Base-by-base conservation (phyloP, 1,284 basidiomycete species). In the Cutaneotrichosporon mucoides region DNA sequence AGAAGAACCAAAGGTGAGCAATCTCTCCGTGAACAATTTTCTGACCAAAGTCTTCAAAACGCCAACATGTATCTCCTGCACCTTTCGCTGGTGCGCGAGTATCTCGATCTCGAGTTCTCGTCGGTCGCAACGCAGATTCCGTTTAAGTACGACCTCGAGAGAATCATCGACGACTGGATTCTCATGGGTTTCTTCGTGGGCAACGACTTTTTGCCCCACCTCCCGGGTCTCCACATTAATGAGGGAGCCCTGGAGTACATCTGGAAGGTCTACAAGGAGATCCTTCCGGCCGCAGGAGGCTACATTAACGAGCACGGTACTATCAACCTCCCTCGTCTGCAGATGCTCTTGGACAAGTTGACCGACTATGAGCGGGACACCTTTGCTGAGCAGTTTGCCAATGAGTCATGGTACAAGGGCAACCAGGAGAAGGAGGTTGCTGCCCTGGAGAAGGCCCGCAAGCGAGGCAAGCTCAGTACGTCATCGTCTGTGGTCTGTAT, bases 131-230 rank as follows among this genome's bases (percentile, higher is more conserved):
- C 80, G 0, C 68, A 80, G 47, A 77, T 89, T 13, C 81, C 84
- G 1, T 91, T 92, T 79, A 75, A 79, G 34, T 92, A 91, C 78
- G 89, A 83, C 69, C 84, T 98, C 59, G 95, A 99, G 76, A 85
- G 89, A 38, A 84, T 99, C 76, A 96, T 99, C 73, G 95, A 99
- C 78, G 95, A 99, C 79, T 98, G 98, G 78, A 90, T 99, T 70
- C 82, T 99, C 12, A 86, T 99, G 68, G 91, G 92, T 49, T 91
- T 97, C 51, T 98, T 99, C 70, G 88, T 98, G 54, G 95, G 94
- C 37, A 99, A 98, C 76, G 94, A 98, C 80, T 98, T 98, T 79
- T 79, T 99, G 67, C 95, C 95, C 7, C 92, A 99, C 79, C 79
- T 99, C 55, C 96, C 95, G 6, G 93, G 96, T 75, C 77, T 99